These are phyloP conservation scores for Phytophthora foliorum DNA, from an alignment of 352 stramenopile genomes.

Conservation along the genomic window DNA sequence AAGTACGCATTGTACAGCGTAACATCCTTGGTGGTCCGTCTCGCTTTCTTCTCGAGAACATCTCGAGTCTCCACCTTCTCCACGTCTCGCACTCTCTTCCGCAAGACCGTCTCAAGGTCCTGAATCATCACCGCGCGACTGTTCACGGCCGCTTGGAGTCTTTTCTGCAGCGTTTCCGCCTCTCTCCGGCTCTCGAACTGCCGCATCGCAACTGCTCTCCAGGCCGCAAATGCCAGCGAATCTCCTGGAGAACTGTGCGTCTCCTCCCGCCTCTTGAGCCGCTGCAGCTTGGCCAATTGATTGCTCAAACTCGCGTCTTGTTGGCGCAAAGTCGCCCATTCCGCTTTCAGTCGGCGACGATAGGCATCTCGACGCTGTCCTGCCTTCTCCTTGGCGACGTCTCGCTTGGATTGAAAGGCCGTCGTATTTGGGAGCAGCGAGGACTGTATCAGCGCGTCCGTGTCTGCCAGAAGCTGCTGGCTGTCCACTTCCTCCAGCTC, in stretches of 20 bases:
- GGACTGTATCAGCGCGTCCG: slow-evolving; percentile 24
- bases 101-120: slow-evolving; percentile 26
- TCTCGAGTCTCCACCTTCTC: slow-evolving; percentile 14
- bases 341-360: slow-evolving; percentile 37
- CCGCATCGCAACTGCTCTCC: slow-evolving; percentile 29
- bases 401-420: not conserved
- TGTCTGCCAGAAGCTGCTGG: slow-evolving; percentile 28
- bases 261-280: slow-evolving; percentile 12
- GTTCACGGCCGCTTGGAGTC: slow-evolving; percentile 16
- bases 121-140: slow-evolving; percentile 36
- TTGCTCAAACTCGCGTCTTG: slow-evolving; percentile 28
- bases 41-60: slow-evolving; percentile 26
- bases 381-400: slow-evolving; percentile 23
- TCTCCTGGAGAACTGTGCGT: slow-evolving; percentile 12
- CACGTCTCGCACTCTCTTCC: slow-evolving; percentile 24
- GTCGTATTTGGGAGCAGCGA: slow-evolving; percentile 1
- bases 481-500: slow-evolving; percentile 30
- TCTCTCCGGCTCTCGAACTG: slow-evolving; percentile 39
- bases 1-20: slow-evolving; percentile 40
- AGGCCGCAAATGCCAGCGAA: slow-evolving; percentile 19
- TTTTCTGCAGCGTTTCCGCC: slow-evolving; percentile 23
- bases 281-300: slow-evolving; percentile 17
- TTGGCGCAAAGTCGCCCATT: slow-evolving; percentile 35
- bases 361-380: slow-evolving; percentile 38
- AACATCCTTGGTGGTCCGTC: slow-evolving; percentile 20